A percentile compares a stretch with the other conserved stretches of the same genome.
Conservation (phyloP, 228 moss, liverwort and hornwort genomes). For the Sphagnum fallax region DNA sequence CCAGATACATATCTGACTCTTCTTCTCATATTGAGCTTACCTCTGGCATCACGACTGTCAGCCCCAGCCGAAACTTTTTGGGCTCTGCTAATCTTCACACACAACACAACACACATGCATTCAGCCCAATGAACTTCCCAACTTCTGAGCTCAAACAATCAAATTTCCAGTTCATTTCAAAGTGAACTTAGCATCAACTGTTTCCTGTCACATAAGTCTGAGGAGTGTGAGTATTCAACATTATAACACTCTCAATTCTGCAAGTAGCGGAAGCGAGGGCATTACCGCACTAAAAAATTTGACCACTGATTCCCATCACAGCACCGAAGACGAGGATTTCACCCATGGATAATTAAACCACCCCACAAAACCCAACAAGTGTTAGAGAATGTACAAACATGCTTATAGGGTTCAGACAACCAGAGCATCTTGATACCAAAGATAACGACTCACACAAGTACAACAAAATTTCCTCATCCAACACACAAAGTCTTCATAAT, state of each 20-base stretch:
- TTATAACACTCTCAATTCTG: neutral
- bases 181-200: neutral
- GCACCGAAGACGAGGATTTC: neutral
- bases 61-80: constrained; percentile 47
- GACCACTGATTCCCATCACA: constrained; percentile 31
- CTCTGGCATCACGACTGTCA: constrained; percentile 35
- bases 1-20: no score
- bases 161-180: neutral
- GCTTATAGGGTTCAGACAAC: no score
- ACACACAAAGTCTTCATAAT: no score
- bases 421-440: no score
- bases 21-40: constrained; percentile 7
- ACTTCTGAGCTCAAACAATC: neutral
- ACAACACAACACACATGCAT: neutral
- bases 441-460: no score
- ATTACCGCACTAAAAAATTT: constrained; percentile 66
- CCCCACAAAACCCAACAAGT: neutral
- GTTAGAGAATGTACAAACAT: neutral
- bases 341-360: neutral
- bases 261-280: neutral
- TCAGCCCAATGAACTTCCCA: neutral
- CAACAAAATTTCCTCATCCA: no score
- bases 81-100: constrained; percentile 48
- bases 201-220: neutral
- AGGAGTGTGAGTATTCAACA: neutral